These are phyloP conservation scores for Beauveria pseudobassiana DNA, from an alignment of 2,329 filamentous ascomycete species.

Conservation along the genomic window DNA sequence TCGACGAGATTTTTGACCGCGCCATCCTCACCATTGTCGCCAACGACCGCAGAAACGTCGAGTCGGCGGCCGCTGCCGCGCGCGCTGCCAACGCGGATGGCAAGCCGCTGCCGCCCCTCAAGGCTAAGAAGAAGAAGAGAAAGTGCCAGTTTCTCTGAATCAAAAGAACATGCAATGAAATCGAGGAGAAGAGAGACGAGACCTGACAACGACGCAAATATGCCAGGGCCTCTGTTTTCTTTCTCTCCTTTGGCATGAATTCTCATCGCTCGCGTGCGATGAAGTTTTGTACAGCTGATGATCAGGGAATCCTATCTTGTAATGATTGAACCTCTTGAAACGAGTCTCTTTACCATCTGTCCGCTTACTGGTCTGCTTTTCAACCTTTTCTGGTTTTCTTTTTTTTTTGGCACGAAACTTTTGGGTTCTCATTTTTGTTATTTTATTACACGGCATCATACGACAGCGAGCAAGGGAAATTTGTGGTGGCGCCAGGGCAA, in stretches of 20 bases:
- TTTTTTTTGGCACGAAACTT: neutral
- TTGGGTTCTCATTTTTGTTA: neutral
- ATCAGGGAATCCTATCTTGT: constrained; percentile 21
- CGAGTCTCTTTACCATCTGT: constrained; percentile 24
- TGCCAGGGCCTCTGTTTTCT: neutral
- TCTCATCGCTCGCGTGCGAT: neutral
- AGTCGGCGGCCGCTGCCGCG: constrained; percentile 36
- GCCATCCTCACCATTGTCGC: constrained; percentile 86
- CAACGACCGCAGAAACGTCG: constrained; percentile 62
- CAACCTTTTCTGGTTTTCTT: neutral
- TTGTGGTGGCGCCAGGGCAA: neutral
- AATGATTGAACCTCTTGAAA: constrained; percentile 31
- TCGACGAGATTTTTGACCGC: constrained; percentile 91
- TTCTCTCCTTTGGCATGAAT: neutral
- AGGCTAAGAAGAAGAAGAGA: constrained; percentile 72
- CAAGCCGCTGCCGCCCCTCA: constrained; percentile 26
- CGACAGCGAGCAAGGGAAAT: neutral
- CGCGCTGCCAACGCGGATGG: constrained; percentile 30
- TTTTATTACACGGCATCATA: constrained; percentile 8
- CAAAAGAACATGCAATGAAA: constrained; percentile 10
- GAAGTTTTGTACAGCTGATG: neutral
- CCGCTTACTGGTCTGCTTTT: neutral
- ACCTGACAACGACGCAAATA: neutral
- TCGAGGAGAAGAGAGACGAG: constrained; percentile 2
- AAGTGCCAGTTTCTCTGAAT: constrained; percentile 70